Percentiles rank a stretch among this genome's conserved stretches.
Evolutionary conservation across 2,329 filamentous ascomycete genomes (phyloP).

Genomic region (Zelopaecilomyces penicillatus): DNA sequence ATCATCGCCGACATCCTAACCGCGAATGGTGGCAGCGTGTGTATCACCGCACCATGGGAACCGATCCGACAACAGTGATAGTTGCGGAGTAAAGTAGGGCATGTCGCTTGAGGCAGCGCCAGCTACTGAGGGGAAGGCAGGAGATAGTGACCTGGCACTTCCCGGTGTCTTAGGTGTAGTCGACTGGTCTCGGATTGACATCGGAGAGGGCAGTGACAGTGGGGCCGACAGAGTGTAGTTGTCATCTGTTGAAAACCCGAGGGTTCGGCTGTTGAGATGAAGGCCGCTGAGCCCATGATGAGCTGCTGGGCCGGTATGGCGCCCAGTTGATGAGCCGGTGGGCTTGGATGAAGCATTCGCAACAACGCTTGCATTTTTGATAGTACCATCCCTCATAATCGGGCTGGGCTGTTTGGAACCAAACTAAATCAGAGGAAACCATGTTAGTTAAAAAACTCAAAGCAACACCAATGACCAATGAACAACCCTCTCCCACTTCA

Average conservation of each 20-base stretch:
- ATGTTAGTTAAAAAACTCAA: slow-evolving; percentile 30
- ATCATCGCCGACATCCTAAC: slow-evolving; percentile 20
- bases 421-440: slow-evolving; percentile 38
- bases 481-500: too few species aligned
- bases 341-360: slow-evolving; percentile 1
- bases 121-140: slow-evolving; percentile 38
- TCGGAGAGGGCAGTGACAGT: slow-evolving; percentile 19
- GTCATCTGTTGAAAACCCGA: too few species aligned
- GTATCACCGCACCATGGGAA: slow-evolving; percentile 41
- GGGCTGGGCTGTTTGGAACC: slow-evolving; percentile 51
- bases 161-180: slow-evolving; percentile 27
- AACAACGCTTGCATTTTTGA: slow-evolving; percentile 32
- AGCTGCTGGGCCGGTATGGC: slow-evolving; percentile 29
- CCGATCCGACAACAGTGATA: slow-evolving; percentile 29
- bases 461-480: background rate
- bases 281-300: slow-evolving; percentile 30
- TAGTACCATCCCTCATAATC: slow-evolving; percentile 39
- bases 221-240: too few species aligned
- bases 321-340: background rate
- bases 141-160: slow-evolving; percentile 34
- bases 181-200: slow-evolving; percentile 15
- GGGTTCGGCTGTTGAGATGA: slow-evolving; percentile 9
- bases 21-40: slow-evolving; percentile 40
- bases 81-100: slow-evolving; percentile 29
- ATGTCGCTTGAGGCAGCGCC: slow-evolving; percentile 37